phyloP scores from a whole-genome alignment of 441 rosid species.

The Pelargonium cotyledonis region DNA sequence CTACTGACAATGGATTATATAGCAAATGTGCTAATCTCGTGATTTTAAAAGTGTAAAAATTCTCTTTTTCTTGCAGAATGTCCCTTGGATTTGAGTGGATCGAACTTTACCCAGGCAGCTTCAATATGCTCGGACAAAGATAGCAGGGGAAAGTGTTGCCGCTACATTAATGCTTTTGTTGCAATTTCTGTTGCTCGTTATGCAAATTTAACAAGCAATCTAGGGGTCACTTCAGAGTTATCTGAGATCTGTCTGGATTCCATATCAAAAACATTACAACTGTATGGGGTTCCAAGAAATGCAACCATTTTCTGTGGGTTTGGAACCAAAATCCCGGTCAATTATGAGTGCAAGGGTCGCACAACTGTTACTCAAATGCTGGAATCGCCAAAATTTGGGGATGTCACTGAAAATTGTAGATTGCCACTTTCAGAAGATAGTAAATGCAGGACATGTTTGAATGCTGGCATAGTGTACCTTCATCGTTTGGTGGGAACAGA shows the following conservation, averaged over 20 bases:
- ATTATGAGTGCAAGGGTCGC: conserved; percentile 62
- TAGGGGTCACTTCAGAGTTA: conserved; percentile 56
- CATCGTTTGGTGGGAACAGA: conserved; percentile 52
- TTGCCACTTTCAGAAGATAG: conserved; percentile 43
- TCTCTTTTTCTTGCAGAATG: conserved; percentile 50
- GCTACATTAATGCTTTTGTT: conserved; percentile 77
- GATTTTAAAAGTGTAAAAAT: conserved; percentile 6
- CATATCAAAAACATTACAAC: conserved; percentile 60
- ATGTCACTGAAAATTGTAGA: conserved; percentile 56
- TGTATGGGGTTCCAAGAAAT: conserved; percentile 71
- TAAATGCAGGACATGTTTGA: conserved; percentile 65
- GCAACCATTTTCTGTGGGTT: conserved; percentile 76
- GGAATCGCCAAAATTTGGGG: conserved; percentile 52
- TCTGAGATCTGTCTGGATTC: conserved; percentile 49
- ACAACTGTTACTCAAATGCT: conserved; percentile 72
- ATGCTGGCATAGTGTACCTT: conserved; percentile 66
- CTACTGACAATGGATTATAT: background rate
- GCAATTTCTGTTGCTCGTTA: conserved; percentile 70
- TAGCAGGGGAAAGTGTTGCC: conserved; percentile 82
- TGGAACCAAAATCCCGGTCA: conserved; percentile 75
- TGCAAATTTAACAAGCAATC: conserved; percentile 61
- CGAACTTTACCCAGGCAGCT: conserved; percentile 72
- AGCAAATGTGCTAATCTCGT: background rate
- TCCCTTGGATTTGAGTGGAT: conserved; percentile 65
- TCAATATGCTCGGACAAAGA: conserved; percentile 61